Conservation (phyloP, 2,329 filamentous ascomycete species). For the Aspergillus eucalypticola region DNA sequence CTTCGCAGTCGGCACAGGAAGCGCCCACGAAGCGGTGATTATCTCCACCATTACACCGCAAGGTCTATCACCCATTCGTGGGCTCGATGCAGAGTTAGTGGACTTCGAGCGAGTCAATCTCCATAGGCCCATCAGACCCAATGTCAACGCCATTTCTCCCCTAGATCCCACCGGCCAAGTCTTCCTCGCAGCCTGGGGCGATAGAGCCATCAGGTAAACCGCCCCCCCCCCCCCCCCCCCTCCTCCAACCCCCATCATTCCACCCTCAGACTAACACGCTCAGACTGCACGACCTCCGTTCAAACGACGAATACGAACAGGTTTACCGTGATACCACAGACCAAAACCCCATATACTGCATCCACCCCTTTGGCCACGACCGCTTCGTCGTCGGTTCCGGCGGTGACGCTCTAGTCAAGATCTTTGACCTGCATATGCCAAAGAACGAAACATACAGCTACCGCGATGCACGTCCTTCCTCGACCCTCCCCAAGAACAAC, state of each 20-base stretch:
- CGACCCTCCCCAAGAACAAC: background rate
- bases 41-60: slow-evolving; percentile 54
- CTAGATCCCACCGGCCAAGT: slow-evolving; percentile 48
- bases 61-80: slow-evolving; percentile 41
- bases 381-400: slow-evolving; percentile 59
- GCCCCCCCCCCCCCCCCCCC: too few species aligned
- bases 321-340: slow-evolving; percentile 59
- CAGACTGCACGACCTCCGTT: slow-evolving; percentile 63
- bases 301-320: slow-evolving; percentile 49
- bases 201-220: slow-evolving; percentile 51
- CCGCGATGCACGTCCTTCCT: slow-evolving; percentile 24
- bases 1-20: slow-evolving; percentile 55
- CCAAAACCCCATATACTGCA: slow-evolving; percentile 59
- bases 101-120: slow-evolving; percentile 24
- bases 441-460: slow-evolving; percentile 33
- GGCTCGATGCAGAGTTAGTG: slow-evolving; percentile 42
- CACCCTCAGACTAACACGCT: background rate
- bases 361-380: slow-evolving; percentile 58
- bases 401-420: slow-evolving; percentile 60
- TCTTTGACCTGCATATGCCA: slow-evolving; percentile 62
- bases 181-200: slow-evolving; percentile 62
- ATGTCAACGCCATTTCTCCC: slow-evolving; percentile 41
- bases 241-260: background rate
- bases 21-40: slow-evolving; percentile 45
- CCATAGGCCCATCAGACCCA: slow-evolving; percentile 24